Percentiles rank a stretch among this genome's conserved stretches.
Evolutionary conservation across 2,329 filamentous ascomycete species (phyloP).

Genomic region (Ophiostoma montium): DNA sequence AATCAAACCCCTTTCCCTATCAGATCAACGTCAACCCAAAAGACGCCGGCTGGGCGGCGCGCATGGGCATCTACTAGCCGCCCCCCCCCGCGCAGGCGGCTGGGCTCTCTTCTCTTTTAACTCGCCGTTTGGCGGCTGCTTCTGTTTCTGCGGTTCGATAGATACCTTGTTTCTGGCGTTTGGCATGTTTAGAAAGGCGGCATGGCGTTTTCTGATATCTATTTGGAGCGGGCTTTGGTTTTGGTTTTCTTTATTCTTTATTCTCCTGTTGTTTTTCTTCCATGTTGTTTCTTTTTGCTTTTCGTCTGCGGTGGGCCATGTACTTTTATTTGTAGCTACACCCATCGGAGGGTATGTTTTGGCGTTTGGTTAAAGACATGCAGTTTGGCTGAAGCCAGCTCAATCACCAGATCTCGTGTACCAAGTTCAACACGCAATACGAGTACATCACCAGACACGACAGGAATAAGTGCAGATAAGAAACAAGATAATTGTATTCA

Average conservation of each 20-base stretch:
- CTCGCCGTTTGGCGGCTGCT: not conserved
- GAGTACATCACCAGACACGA: not conserved
- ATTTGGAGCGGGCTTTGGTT: too few relatives aligned
- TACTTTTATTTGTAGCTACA: too few relatives aligned
- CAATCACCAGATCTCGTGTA: not conserved
- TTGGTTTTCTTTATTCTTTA: too few relatives aligned
- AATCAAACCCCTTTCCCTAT: conserved; percentile 88
- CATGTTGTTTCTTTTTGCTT: too few relatives aligned
- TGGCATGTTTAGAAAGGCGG: too few relatives aligned
- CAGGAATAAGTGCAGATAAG: not conserved
- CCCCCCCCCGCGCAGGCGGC: not conserved
- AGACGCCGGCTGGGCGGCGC: conserved; percentile 52
- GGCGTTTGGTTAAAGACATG: too few relatives aligned
- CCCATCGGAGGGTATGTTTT: not conserved
- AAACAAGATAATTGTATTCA: not conserved
- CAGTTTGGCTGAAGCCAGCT: not conserved
- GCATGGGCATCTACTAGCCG: conserved; percentile 58
- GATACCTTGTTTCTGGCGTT: too few relatives aligned
- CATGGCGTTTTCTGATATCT: not conserved
- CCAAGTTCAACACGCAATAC: too few relatives aligned
- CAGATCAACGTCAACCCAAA: conserved; percentile 82
- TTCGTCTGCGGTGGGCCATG: too few relatives aligned
- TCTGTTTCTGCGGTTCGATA: not conserved
- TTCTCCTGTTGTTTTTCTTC: too few relatives aligned
- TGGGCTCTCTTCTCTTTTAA: not conserved